These are phyloP conservation scores for Anastatica hierochuntica DNA, from an alignment of 345 rosid species.

Conservation along the genomic window DNA sequence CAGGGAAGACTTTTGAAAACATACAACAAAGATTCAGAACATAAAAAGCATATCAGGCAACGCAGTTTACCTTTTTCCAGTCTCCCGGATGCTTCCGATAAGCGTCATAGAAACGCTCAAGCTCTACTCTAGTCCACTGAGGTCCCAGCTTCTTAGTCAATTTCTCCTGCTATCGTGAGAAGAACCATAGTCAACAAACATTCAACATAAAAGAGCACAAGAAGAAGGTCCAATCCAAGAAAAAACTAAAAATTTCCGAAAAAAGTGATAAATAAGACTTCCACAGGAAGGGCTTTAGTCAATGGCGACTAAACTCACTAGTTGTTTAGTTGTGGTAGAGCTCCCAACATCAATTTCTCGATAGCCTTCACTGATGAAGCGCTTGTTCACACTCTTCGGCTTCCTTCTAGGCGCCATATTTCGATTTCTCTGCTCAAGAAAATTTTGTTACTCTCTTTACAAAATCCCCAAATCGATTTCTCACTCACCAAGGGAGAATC, in stretches of 20 bases:
- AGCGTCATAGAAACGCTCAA: conserved; percentile 72
- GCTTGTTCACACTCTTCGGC: conserved; percentile 42
- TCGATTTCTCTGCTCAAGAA: conserved; percentile 15
- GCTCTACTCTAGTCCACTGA: conserved; percentile 84
- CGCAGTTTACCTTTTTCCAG: conserved; percentile 68
- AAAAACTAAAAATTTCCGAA: no score
- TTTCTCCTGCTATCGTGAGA: conserved; percentile 48
- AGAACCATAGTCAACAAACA: not conserved
- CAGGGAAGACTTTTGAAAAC: not conserved
- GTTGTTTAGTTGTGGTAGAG: conserved; percentile 32
- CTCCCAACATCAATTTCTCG: conserved; percentile 29
- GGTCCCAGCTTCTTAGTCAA: conserved; percentile 75
- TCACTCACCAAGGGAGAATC: not conserved
- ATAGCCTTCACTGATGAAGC: conserved; percentile 14
- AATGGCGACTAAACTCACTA: conserved; percentile 34
- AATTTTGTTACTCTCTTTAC: not conserved
- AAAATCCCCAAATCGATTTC: not conserved
- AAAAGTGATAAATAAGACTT: not conserved
- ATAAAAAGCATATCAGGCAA: conserved; percentile 23
- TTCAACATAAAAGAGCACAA: not conserved
- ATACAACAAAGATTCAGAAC: conserved; percentile 1
- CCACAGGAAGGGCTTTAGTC: not conserved
- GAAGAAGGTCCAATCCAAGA: not conserved
- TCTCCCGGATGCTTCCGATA: conserved; percentile 68
- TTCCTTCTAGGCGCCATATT: conserved; percentile 65